Evolutionary conservation across 1,284 basidiomycete genomes (phyloP), one percentile per base, ranked within the genome.

Genomic region (Apiotrichum sp.): DNA sequence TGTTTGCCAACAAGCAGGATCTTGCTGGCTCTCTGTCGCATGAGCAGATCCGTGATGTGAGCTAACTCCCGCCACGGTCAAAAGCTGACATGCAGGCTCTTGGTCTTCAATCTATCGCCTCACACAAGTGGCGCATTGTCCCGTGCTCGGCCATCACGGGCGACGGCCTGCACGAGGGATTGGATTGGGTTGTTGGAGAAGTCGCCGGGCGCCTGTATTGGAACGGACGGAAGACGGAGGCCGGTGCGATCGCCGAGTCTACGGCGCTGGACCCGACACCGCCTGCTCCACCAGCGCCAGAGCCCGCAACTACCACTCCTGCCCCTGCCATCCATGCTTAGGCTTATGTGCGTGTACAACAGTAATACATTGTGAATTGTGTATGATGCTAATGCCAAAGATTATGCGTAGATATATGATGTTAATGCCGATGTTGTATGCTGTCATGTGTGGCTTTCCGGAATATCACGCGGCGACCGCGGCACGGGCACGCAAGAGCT

Each of bases 1-100:
- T 99, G 49, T 91, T 98, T 72, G 96, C 96, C n/a, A 99, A 99
- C 78, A 99, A 99, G 77, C 93, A 97, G 76, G 96, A 99, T 76
- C 83, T 98, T 38, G 82, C 83, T 41, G 91, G 93, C 33, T 88
- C 93, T 0, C 83, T 98, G 83, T 82, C 83, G 13, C 83, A 86
- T 51, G 74, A 80, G 45, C 89, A 97, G 77, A 95, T 98, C 63
- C 81, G 85, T 59, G 80, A 87, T 66, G 92, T 89, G 72, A 72
- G 86, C 77, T 41, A 40, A 9, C 31, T 4, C 3, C 14, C 5
- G 68, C 0, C 43, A 55, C 33, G n/a, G 14, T 35, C 2, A 3
- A 9, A n/a, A 32, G 29, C 41, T 47, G 29, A 45, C 58, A 57
- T 29, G 35, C 73, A 93, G 90, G 82, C 84, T 8, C 82, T 96